A percentile compares a stretch with the other conserved stretches of the same genome.
Conservation (phyloP, 2,329 filamentous ascomycete genomes). For the Claviceps sp. region DNA sequence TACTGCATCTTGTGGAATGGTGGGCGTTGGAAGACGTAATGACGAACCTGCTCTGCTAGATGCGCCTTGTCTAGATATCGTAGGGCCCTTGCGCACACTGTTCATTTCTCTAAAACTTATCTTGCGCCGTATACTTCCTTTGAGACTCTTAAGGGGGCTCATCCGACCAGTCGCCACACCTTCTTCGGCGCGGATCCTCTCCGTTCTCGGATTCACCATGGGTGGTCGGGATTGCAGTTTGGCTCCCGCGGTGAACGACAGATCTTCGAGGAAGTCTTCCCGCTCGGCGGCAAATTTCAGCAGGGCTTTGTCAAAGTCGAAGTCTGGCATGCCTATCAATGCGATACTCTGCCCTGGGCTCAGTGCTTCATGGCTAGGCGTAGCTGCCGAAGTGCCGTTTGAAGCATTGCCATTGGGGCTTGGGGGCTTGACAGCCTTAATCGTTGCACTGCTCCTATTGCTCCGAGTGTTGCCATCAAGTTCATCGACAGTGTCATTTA, state of each 20-base stretch:
- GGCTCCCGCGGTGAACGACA: constrained; percentile 76
- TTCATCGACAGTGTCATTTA: constrained; percentile 42
- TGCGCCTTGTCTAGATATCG: constrained; percentile 57
- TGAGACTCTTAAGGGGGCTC: constrained; percentile 44
- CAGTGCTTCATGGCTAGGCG: not conserved
- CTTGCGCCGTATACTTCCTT: constrained; percentile 83
- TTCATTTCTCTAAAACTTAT: constrained; percentile 93
- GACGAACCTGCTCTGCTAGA: constrained; percentile 28
- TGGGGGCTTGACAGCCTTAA: constrained; percentile 30
- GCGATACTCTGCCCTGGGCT: not conserved
- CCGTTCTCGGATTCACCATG: constrained; percentile 66
- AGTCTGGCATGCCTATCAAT: constrained; percentile 39
- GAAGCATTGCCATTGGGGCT: constrained; percentile 12
- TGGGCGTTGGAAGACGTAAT: not conserved
- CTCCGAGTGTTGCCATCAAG: constrained; percentile 43
- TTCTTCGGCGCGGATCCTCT: constrained; percentile 71
- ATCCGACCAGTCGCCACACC: constrained; percentile 34
- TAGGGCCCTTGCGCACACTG: constrained; percentile 79
- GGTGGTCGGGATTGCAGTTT: constrained; percentile 56
- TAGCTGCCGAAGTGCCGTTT: constrained; percentile 15
- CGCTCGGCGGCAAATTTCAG: constrained; percentile 92
- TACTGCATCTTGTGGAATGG: not conserved
- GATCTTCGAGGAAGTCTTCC: constrained; percentile 83
- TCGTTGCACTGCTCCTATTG: constrained; percentile 54
- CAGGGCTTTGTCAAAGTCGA: constrained; percentile 87